Base-by-base conservation (phyloP, 2,329 filamentous ascomycete species). In the Fusarium protoensiforme region DNA sequence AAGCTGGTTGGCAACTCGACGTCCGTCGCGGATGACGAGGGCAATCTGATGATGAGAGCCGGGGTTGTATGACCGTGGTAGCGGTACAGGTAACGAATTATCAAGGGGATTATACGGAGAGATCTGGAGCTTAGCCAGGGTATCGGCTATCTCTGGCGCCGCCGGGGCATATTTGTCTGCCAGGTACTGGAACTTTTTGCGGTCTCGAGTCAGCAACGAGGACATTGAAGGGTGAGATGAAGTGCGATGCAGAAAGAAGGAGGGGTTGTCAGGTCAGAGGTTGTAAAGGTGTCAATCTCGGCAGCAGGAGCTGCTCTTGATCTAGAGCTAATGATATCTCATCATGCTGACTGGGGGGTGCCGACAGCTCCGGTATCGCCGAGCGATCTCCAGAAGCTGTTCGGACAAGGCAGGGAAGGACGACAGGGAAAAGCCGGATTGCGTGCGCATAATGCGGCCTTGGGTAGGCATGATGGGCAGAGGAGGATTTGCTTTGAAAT, bases 241-340 rank as follows among this genome's bases (percentile, higher is more conserved):
- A 31, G 24, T 56, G 36, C 33, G 24, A 71, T 68, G 39, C 64
- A 69, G 43, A 27, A 66, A 38, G 41, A 13, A 65, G 65, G 61
- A 43, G 53, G 11, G 29, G 35, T 70, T 53, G 75, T 74, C 74
- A 79, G 74, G 61, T 73, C 84, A 85, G 84, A 81, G 79, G 77
- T 85, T 81, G 77, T 82, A 81, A 81, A 63, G 74, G 81, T 89
- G 83, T 93, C 91, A 86, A 87, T 93, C 92, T 89, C 83, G 80
- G 82, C 81, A 83, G 76, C 74, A 69, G 67, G 71, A 85, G 86
- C 82, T 89, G 87, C 91, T 94, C 88, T 87, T 92, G 92, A 93
- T 94, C 92, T 94, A 94, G 92, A 94, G 92, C 92, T 94, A 94
- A 92, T 81, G 80, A 68, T 82, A 78, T 78, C 48, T 84, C 82